Evolutionary conservation across 1,284 basidiomycete species (phyloP), one percentile per base, ranked within the genome.

Genomic region (Trichosporon inkin): DNA sequence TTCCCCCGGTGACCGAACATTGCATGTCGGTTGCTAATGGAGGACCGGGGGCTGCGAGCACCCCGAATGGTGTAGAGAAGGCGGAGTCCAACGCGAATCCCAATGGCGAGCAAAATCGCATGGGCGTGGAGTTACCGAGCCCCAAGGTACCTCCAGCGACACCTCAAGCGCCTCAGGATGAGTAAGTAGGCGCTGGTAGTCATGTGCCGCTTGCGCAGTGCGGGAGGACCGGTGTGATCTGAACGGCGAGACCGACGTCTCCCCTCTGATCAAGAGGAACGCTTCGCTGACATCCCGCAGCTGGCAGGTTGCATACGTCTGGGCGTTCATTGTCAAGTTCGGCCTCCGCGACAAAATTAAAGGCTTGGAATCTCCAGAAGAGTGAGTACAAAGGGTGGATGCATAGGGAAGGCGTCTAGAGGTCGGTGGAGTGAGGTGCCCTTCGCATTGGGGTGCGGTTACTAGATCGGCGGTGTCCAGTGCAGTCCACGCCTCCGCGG

Each of bases 301-400:
- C 60, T 77, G 75, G 75, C 74, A 77, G 64, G 72, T 75, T 20
- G 70, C 74, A 3, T 77, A 76, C 55, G 65, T 68, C 13, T 77
- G 75, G 75, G 70, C 71, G 28, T 77, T 77, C 61, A 74, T 76
- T 37, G 58, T 67, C 58, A 75, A 74, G 61, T 77, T 77, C 62
- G 69, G 69, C n/a, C 54, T 69, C 36, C 36, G 62, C 14, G 58
- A 60, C 40, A 62, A 67, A 36, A 74, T 77, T 38, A 58, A 62
- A 14, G 63, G 65, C 16, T 60, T 77, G 8, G 72, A 74, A 49
- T 65, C 62, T 53, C 41, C 73, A 7, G 69, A 73, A 61, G 75
- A 77, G 75, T 77, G 55, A 47, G 74, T 74, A 13, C 28, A 11
- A 22, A 49, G 7, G 44, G 44, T 49, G 44, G 44, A 49, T 49